These are phyloP conservation scores for barrel medic (Medicago truncatula) DNA, from an alignment of 306 rosid species.

Conservation along the genomic window DNA sequence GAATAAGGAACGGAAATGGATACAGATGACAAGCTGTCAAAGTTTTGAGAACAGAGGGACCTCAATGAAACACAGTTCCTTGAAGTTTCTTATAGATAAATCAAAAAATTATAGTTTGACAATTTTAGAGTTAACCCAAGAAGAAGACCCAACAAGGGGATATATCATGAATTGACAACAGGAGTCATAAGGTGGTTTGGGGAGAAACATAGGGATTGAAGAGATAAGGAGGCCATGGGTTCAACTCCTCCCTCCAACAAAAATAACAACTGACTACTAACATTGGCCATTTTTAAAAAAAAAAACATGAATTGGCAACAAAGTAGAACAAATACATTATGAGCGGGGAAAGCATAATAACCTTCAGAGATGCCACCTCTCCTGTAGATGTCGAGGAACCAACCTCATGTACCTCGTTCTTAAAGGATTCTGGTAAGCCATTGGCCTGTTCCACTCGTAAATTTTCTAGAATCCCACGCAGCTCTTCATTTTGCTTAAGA, in stretches of 20 bases:
- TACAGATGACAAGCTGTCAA: constrained; percentile 1
- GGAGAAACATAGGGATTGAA: too few species aligned
- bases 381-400: constrained; percentile 53
- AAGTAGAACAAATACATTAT: constrained; percentile 14
- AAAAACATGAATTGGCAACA: neutral
- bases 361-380: constrained; percentile 81
- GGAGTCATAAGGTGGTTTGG: neutral
- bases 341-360: constrained; percentile 43
- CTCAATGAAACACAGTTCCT: constrained; percentile 24
- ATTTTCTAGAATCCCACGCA: constrained; percentile 68
- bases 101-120: constrained; percentile 9
- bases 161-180: constrained; percentile 28
- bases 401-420: constrained; percentile 45
- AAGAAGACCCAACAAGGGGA: constrained; percentile 10
- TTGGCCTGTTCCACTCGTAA: constrained; percentile 73
- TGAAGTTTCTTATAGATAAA: constrained; percentile 25
- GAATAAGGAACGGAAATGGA: constrained; percentile 7
- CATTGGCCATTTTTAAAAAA: too few species aligned
- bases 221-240: too few species aligned
- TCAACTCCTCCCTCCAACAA: too few species aligned
- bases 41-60: constrained; percentile 33
- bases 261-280: too few species aligned
- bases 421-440: constrained; percentile 50
- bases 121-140: constrained; percentile 22
- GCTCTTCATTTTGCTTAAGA: constrained; percentile 90